phyloP scores from a whole-genome alignment of 805 yeast genomes.

The Priceomyces haplophilus region DNA sequence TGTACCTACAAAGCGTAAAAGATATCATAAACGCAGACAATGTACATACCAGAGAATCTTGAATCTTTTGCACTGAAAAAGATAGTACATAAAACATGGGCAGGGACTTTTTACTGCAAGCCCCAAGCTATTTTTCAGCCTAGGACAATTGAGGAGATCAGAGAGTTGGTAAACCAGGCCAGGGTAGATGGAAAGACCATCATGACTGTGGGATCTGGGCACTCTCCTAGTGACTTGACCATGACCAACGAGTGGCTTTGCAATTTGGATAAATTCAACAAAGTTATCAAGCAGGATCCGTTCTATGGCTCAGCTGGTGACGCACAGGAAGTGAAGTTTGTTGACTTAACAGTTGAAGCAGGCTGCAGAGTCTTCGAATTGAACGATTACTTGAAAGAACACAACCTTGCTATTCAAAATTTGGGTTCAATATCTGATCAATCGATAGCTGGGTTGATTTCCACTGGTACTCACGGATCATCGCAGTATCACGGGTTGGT shows the following conservation, averaged over 20 bases:
- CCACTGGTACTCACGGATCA: conserved; percentile 97
- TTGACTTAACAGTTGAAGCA: conserved; percentile 93
- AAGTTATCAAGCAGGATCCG: conserved; percentile 47
- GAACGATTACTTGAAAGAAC: conserved; percentile 59
- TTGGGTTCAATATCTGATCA: conserved; percentile 93
- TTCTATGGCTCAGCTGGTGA: conserved; percentile 33
- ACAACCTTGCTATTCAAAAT: conserved; percentile 80
- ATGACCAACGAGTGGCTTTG: conserved; percentile 87
- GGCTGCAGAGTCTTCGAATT: conserved; percentile 78
- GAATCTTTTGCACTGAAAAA: conserved; percentile 38
- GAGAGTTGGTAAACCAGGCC: conserved; percentile 65
- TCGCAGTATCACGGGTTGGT: conserved; percentile 90
- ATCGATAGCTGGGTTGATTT: conserved; percentile 90
- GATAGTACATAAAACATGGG: conserved; percentile 73
- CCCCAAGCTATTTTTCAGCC: conserved; percentile 87
- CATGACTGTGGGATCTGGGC: conserved; percentile 89
- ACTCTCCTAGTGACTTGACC: conserved; percentile 89
- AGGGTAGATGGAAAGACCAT: conserved; percentile 56
- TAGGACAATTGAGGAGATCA: conserved; percentile 60
- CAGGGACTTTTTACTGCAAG: conserved; percentile 74
- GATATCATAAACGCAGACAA: neutral
- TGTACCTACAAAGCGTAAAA: no score
- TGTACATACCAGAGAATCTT: conserved; percentile 30
- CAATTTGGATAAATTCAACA: conserved; percentile 72
- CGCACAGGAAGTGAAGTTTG: conserved; percentile 52